Conservation (phyloP, 345 rosid genomes). For the Pistacia atlantica region DNA sequence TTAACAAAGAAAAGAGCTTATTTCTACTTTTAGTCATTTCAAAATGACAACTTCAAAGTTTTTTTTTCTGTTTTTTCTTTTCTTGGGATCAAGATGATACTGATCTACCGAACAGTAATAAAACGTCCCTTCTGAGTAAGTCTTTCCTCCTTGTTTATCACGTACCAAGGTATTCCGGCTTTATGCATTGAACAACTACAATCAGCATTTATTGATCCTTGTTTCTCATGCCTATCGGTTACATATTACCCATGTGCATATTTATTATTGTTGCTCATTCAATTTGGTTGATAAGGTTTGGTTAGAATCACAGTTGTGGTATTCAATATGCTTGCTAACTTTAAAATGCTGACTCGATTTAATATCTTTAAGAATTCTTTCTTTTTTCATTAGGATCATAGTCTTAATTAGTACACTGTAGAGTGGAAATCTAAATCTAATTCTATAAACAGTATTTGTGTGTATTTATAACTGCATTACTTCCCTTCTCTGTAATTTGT, state of each 20-base stretch:
- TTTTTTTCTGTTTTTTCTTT: background rate
- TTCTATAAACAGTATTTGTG: background rate
- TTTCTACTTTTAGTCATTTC: slow-evolving; percentile 19
- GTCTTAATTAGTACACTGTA: background rate
- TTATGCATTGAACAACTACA: slow-evolving; percentile 27
- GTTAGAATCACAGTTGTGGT: slow-evolving; percentile 1
- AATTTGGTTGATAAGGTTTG: slow-evolving; percentile 15
- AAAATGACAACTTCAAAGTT: slow-evolving; percentile 2
- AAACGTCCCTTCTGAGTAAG: background rate
- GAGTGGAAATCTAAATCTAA: background rate
- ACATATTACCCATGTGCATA: slow-evolving; percentile 43
- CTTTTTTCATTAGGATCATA: background rate
- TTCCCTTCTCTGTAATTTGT: background rate
- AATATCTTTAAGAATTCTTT: background rate
- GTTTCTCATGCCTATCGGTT: slow-evolving; percentile 17
- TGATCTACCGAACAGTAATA: background rate
- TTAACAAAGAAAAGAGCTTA: slow-evolving; percentile 15
- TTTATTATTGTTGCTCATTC: slow-evolving; percentile 34
- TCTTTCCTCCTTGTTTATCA: slow-evolving; percentile 14
- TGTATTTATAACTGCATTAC: background rate
- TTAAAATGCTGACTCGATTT: background rate
- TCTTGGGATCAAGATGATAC: background rate
- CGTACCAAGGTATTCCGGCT: background rate
- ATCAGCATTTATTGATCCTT: slow-evolving; percentile 31
- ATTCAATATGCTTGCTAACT: slow-evolving; percentile 20